Percentiles rank a stretch among this genome's conserved stretches.
These are phyloP conservation scores for Pestalotiopsis sp. DNA, from an alignment of 2,329 filamentous ascomycete species.

Conservation along the genomic window DNA sequence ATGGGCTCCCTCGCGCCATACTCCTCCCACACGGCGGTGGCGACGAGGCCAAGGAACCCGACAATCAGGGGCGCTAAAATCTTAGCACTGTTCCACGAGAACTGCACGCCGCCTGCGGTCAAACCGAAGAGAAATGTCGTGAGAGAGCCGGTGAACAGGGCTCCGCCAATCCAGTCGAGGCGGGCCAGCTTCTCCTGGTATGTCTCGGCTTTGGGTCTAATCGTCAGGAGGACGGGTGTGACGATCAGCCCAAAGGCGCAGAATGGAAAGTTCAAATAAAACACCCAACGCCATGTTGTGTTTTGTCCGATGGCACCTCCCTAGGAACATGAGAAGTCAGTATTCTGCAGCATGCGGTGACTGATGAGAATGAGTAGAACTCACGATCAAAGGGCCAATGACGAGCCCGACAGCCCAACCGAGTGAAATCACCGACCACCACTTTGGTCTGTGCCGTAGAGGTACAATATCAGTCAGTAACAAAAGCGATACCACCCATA, in stretches of 20 bases:
- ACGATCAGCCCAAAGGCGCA: conserved; percentile 29
- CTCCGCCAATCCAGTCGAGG: conserved; percentile 17
- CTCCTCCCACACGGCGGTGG: conserved; percentile 15
- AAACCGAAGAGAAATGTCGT: conserved; percentile 14
- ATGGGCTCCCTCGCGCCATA: conserved; percentile 14
- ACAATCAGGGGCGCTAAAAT: conserved; percentile 16
- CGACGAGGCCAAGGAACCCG: conserved; percentile 14
- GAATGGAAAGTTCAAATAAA: conserved; percentile 39
- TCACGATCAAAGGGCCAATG: conserved; percentile 12
- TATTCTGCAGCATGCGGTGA: conserved; percentile 31
- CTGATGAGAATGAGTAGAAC: conserved; percentile 25
- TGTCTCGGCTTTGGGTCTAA: conserved; percentile 22
- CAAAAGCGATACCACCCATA: conserved; percentile 23
- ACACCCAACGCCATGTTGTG: conserved; percentile 28
- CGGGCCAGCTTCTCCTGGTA: conserved; percentile 11
- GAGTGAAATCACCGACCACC: conserved; percentile 20
- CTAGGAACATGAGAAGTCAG: conserved; percentile 33
- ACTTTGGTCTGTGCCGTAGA: conserved; percentile 46
- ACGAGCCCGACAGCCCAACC: conserved; percentile 12
- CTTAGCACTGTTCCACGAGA: conserved; percentile 11
- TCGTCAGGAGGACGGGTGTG: conserved; percentile 37
- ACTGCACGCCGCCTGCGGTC: conserved; percentile 20
- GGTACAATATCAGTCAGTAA: conserved; percentile 49
- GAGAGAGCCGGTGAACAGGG: conserved; percentile 19
- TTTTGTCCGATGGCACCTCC: conserved; percentile 18